These are phyloP conservation scores for Krasilnikovozyma curviuscula DNA, from an alignment of 768 basidiomycete genomes.

Conservation along the genomic window DNA sequence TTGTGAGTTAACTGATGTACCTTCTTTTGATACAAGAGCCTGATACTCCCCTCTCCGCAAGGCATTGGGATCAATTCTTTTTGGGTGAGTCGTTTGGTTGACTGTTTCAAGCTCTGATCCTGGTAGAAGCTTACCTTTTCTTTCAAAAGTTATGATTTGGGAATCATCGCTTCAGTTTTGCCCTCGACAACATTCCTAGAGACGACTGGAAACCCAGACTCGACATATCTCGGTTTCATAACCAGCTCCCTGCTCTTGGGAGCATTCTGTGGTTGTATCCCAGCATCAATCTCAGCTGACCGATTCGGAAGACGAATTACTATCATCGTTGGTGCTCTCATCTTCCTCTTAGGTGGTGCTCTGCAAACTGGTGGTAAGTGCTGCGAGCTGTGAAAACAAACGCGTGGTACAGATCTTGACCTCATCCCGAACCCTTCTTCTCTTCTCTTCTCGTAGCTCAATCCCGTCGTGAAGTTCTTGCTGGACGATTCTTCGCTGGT, in stretches of 20 bases:
- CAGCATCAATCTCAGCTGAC: slow-evolving; percentile 9
- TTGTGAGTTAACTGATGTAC: no score
- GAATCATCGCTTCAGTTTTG: slow-evolving; percentile 23
- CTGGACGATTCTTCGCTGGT: slow-evolving; percentile 37
- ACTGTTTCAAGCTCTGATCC: no score
- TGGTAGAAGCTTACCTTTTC: no score
- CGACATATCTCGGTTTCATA: slow-evolving; percentile 21
- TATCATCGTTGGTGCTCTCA: slow-evolving; percentile 10
- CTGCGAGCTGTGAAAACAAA: no score
- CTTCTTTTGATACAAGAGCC: no score
- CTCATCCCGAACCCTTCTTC: no score
- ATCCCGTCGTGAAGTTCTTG: slow-evolving; percentile 35
- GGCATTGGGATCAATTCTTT: no score
- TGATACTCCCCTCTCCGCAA: no score
- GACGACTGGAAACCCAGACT: slow-evolving; percentile 11
- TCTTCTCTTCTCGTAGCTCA: no score
- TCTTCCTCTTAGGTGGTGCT: slow-evolving; percentile 14
- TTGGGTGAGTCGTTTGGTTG: no score
- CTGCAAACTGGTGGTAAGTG: slow-evolving; percentile 12
- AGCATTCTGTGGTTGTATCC: slow-evolving; percentile 8
- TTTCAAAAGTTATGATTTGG: slow-evolving; percentile 14
- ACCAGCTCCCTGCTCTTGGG: slow-evolving; percentile 20
- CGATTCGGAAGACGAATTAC: slow-evolving; percentile 9
- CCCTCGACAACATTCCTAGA: slow-evolving; percentile 18
- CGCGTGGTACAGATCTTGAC: no score